Evolutionary conservation across 2,329 filamentous ascomycete genomes (phyloP).

Genomic region (Penicillium olsonii): DNA sequence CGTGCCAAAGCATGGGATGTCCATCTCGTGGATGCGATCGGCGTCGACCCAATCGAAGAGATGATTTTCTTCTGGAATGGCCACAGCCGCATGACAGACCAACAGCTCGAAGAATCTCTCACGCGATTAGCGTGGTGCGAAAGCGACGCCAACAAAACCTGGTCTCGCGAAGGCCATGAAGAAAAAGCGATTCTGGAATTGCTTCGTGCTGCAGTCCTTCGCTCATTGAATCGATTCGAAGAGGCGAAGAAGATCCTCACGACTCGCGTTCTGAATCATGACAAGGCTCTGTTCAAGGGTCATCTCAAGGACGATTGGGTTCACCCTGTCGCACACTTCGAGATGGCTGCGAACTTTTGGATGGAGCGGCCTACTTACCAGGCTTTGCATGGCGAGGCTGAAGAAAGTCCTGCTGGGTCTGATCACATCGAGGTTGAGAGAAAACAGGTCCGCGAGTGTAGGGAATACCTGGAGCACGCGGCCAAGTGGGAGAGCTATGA

Average conservation of each 20-base stretch:
- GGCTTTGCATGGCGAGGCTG: slow-evolving; percentile 30
- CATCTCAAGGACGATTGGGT: slow-evolving; percentile 57
- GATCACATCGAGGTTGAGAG: slow-evolving; percentile 26
- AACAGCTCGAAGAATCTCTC: slow-evolving; percentile 66
- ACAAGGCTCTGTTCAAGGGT: slow-evolving; percentile 55
- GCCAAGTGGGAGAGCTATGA: slow-evolving; percentile 64
- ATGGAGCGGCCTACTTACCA: slow-evolving; percentile 55
- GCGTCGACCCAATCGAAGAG: slow-evolving; percentile 78
- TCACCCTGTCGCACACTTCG: slow-evolving; percentile 79
- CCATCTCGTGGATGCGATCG: slow-evolving; percentile 76
- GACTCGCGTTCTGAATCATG: slow-evolving; percentile 62
- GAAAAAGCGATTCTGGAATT: slow-evolving; percentile 68
- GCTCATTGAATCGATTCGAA: slow-evolving; percentile 62
- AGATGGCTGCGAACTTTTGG: slow-evolving; percentile 83
- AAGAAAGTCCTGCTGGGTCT: not conserved
- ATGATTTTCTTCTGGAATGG: slow-evolving; percentile 96
- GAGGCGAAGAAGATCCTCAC: slow-evolving; percentile 68
- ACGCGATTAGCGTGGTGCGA: slow-evolving; percentile 66
- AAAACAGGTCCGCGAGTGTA: slow-evolving; percentile 53
- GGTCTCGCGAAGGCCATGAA: slow-evolving; percentile 56
- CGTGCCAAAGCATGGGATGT: slow-evolving; percentile 67
- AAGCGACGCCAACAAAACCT: slow-evolving; percentile 58
- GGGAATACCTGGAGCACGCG: slow-evolving; percentile 58
- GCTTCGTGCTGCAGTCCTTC: slow-evolving; percentile 65
- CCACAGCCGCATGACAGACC: slow-evolving; percentile 71